Percentiles rank a stretch among this genome's conserved stretches.
Evolutionary conservation across 1,284 basidiomycete genomes (phyloP).

Genomic region (Cutaneotrichosporon cavernicola): DNA sequence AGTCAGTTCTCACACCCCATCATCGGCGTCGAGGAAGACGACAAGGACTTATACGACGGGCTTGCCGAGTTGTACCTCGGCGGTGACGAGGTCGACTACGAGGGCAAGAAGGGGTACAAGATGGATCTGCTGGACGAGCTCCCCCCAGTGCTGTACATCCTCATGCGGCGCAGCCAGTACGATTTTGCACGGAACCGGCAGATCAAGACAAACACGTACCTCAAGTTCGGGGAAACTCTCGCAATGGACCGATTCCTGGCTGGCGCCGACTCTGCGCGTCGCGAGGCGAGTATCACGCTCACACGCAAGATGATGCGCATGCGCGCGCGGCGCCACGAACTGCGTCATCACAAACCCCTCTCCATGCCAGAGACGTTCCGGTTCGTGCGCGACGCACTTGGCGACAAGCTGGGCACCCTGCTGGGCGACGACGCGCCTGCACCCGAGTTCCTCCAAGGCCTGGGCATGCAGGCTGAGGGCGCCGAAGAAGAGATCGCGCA

Average conservation of each 20-base stretch:
- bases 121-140: conserved; percentile 81
- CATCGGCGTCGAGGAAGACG: conserved; percentile 82
- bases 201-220: conserved; percentile 93
- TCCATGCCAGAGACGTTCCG: conserved; percentile 38
- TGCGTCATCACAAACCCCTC: conserved; percentile 58
- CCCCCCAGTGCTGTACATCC: conserved; percentile 89
- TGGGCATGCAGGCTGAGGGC: conserved; percentile 58
- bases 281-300: conserved; percentile 66
- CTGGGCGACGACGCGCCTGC: conserved; percentile 18
- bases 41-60: conserved; percentile 86
- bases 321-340: conserved; percentile 65
- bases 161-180: conserved; percentile 96
- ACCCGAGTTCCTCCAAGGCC: conserved; percentile 35
- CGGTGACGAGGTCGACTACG: conserved; percentile 77
- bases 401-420: conserved; percentile 45
- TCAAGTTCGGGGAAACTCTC: conserved; percentile 82
- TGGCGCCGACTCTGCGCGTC: conserved; percentile 67
- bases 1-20: conserved; percentile 92
- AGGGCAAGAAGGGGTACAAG: conserved; percentile 81
- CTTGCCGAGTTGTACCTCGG: conserved; percentile 83
- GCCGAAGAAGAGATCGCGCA: conserved; percentile 64
- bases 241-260: conserved; percentile 91
- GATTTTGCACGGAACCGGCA: conserved; percentile 66
- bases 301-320: conserved; percentile 64
- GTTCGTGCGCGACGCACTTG: conserved; percentile 35